These are phyloP conservation scores for Scenedesmus sp. DNA, from an alignment of 163 green algal genomes.

Conservation along the genomic window DNA sequence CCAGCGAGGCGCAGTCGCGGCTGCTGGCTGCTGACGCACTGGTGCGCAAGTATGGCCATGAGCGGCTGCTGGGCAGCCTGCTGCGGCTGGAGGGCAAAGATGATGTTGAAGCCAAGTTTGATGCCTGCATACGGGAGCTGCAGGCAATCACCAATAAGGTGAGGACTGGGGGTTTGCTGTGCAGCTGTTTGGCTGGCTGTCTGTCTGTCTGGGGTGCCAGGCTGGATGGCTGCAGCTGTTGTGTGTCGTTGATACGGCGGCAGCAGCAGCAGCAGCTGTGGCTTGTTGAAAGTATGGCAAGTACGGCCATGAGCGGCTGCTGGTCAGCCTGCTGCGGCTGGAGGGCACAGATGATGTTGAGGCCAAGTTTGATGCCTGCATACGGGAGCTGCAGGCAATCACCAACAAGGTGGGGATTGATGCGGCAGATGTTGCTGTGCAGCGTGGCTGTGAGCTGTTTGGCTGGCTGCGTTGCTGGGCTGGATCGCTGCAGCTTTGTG, in stretches of 20 bases:
- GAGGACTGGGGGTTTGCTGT: not conserved
- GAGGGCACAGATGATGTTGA: slow-evolving; percentile 26
- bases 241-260: too few relatives aligned
- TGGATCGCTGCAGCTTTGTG: not conserved
- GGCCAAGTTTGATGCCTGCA: slow-evolving; percentile 35
- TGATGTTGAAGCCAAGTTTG: slow-evolving; percentile 46
- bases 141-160: slow-evolving; percentile 16
- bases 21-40: slow-evolving; percentile 23
- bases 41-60: slow-evolving; percentile 48
- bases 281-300: not conserved
- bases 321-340: slow-evolving; percentile 25
- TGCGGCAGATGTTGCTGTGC: too few relatives aligned
- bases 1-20: slow-evolving; percentile 1
- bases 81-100: slow-evolving; percentile 24
- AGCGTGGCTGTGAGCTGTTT: too few relatives aligned
- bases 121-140: not conserved
- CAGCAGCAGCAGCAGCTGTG: too few relatives aligned
- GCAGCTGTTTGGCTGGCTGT: too few relatives aligned
- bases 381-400: slow-evolving; percentile 15
- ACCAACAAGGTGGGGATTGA: not conserved
- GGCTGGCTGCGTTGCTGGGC: too few relatives aligned
- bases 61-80: slow-evolving; percentile 18
- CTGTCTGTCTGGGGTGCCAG: not conserved
- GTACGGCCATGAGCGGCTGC: slow-evolving; percentile 39
- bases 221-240: not conserved